Percentiles rank a stretch among this genome's conserved stretches.
Evolutionary conservation across 352 stramenopile species (phyloP).

Genomic region (Phytophthora rubi): DNA sequence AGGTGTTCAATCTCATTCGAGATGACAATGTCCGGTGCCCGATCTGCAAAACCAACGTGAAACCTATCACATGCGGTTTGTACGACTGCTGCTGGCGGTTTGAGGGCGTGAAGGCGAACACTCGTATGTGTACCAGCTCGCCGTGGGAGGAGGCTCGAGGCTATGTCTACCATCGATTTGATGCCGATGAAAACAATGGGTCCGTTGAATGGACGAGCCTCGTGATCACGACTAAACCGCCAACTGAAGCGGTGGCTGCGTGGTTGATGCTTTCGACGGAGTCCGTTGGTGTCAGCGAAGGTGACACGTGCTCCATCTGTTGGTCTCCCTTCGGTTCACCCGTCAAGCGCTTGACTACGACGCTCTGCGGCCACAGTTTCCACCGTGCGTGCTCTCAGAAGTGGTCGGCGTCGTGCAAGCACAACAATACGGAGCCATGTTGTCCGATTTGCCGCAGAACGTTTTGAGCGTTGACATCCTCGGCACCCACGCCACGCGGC

Average conservation of each 20-base stretch:
- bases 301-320: slow-evolving; percentile 15
- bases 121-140: slow-evolving; percentile 19
- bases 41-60: slow-evolving; percentile 21
- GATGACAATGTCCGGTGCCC: slow-evolving; percentile 19
- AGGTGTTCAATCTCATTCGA: slow-evolving; percentile 30
- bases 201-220: slow-evolving; percentile 22
- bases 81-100: slow-evolving; percentile 46
- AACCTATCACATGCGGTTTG: slow-evolving; percentile 38
- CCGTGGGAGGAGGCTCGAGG: slow-evolving; percentile 28
- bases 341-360: background rate
- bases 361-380: slow-evolving; percentile 11
- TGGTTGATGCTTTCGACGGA: background rate
- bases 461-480: background rate
- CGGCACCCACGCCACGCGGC: too few species aligned
- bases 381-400: slow-evolving; percentile 11
- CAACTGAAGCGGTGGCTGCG: background rate
- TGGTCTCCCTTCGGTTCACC: background rate
- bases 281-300: background rate
- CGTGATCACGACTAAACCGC: slow-evolving; percentile 17
- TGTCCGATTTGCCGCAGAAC: slow-evolving; percentile 14
- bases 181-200: slow-evolving; percentile 5
- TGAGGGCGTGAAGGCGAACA: slow-evolving; percentile 24
- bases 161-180: slow-evolving; percentile 31
- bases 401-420: slow-evolving; percentile 13
- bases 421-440: background rate